Conservation (phyloP, 345 rosid genomes). For the Trapa bicornis region DNA sequence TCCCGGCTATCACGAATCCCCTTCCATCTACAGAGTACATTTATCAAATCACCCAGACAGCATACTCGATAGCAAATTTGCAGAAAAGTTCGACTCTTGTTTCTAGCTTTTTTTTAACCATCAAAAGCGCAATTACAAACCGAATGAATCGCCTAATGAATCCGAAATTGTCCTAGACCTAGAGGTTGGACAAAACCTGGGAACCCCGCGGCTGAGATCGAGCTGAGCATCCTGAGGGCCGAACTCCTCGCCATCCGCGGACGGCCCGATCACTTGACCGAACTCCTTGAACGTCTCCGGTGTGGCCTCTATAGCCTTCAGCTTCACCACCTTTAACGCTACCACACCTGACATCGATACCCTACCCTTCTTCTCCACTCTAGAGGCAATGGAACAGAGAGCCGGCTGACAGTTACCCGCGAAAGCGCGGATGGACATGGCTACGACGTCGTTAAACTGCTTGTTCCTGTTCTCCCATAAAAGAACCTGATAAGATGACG, state of each 20-base stretch:
- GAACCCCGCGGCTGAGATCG: conserved; percentile 54
- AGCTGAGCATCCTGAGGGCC: conserved; percentile 77
- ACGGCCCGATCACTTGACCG: conserved; percentile 56
- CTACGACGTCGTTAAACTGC: neutral
- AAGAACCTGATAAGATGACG: neutral
- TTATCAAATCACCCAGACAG: neutral
- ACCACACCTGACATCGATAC: neutral
- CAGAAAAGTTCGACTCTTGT: neutral
- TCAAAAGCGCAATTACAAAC: neutral
- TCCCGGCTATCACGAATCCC: neutral
- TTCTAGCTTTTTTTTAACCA: neutral
- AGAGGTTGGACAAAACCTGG: conserved; percentile 30
- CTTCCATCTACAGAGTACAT: neutral
- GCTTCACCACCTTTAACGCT: conserved; percentile 20
- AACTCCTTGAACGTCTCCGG: conserved; percentile 52
- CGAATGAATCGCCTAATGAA: neutral
- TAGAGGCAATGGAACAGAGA: neutral
- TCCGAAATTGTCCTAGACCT: neutral
- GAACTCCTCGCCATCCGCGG: conserved; percentile 41
- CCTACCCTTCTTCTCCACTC: conserved; percentile 1
- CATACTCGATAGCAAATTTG: neutral
- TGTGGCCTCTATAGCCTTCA: conserved; percentile 59
- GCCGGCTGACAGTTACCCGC: neutral
- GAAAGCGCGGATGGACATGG: neutral
- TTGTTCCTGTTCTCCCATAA: neutral